phyloP scores from a whole-genome alignment of 73 alveolate genomes.

The Tetrahymena elliotti region DNA sequence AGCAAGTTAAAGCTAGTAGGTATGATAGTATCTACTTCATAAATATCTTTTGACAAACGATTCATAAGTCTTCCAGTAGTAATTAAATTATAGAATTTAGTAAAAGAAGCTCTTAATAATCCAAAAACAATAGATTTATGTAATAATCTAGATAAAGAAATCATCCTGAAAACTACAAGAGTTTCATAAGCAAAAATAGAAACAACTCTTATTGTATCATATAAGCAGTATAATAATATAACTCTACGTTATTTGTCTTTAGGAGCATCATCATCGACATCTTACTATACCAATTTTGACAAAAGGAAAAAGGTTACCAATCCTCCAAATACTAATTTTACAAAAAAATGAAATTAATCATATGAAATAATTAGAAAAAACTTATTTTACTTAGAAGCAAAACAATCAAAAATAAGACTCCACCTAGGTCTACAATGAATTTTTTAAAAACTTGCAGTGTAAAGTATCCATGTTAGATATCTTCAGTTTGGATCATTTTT shows the following conservation, averaged over 20 bases:
- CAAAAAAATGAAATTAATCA: neutral
- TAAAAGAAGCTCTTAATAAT: slow-evolving; percentile 18
- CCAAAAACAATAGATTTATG: slow-evolving; percentile 5
- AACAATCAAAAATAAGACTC: neutral
- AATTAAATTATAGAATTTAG: slow-evolving; percentile 14
- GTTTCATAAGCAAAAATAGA: neutral
- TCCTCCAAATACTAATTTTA: neutral
- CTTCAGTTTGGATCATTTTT: neutral
- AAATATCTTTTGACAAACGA: slow-evolving; percentile 16
- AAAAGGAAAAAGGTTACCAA: neutral
- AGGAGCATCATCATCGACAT: neutral
- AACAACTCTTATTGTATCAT: neutral
- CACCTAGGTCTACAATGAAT: neutral
- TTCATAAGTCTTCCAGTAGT: slow-evolving; percentile 21
- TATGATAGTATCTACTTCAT: slow-evolving; percentile 1
- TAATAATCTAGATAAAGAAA: neutral
- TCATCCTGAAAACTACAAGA: neutral
- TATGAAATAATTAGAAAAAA: neutral
- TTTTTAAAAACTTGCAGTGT: neutral
- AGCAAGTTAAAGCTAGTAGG: neutral
- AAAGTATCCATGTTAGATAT: neutral
- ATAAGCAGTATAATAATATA: neutral
- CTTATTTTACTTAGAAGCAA: neutral
- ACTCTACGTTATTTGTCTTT: neutral
- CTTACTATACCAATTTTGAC: neutral